These are phyloP conservation scores for Rhodotorula glutinis DNA, from an alignment of 1,284 basidiomycete genomes.

Conservation along the genomic window DNA sequence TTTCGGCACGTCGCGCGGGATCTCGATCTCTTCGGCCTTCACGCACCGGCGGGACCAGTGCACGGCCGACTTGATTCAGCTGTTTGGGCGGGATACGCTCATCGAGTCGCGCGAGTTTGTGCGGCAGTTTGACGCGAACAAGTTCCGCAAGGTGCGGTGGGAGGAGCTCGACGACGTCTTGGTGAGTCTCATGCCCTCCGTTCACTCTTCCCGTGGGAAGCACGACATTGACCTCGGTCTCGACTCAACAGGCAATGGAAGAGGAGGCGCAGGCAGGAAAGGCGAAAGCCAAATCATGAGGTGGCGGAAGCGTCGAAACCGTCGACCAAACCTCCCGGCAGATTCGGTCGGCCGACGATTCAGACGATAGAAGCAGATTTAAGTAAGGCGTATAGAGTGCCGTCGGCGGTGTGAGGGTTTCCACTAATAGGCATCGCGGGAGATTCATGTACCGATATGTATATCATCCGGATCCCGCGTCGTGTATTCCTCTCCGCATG, in stretches of 20 bases:
- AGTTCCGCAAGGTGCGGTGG: constrained; percentile 11
- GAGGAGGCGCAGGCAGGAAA: neutral
- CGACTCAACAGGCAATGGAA: neutral
- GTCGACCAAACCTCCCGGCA: no score
- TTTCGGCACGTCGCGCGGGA: constrained; percentile 3
- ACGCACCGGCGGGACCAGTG: constrained; percentile 5
- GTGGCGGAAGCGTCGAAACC: no score
- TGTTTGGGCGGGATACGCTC: constrained; percentile 5
- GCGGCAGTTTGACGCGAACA: constrained; percentile 5
- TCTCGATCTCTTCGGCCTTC: constrained; percentile 4
- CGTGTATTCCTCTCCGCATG: no score
- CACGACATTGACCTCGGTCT: neutral
- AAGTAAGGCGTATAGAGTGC: no score
- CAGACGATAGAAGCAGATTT: no score
- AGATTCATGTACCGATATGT: no score
- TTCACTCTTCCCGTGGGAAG: neutral
- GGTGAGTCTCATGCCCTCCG: neutral
- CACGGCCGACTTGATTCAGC: constrained; percentile 5
- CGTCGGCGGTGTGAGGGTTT: no score
- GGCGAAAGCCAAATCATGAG: neutral
- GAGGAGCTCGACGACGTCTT: constrained; percentile 1
- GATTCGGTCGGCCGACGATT: no score
- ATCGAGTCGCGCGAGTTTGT: constrained; percentile 4
- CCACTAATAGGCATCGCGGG: no score
- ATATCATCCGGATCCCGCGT: no score